Conservation (phyloP, 1,139 yeast genomes). For the Lodderomyces parapsilosis region DNA sequence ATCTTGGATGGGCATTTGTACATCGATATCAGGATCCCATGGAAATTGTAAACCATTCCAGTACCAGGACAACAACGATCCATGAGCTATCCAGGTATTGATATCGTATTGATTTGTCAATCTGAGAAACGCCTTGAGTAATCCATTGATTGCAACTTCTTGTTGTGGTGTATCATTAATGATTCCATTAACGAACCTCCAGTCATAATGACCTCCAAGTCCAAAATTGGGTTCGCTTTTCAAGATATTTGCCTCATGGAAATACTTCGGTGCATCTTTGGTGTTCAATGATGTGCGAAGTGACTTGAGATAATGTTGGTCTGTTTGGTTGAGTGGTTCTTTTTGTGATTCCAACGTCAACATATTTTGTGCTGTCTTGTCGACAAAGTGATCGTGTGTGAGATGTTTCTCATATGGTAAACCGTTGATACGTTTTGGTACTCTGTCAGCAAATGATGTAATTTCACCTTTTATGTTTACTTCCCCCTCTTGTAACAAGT, state of each 20-base stretch:
- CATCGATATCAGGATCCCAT: constrained; percentile 57
- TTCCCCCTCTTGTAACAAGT: constrained; percentile 8
- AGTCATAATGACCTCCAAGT: constrained; percentile 41
- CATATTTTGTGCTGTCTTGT: constrained; percentile 19
- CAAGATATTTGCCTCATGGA: constrained; percentile 48
- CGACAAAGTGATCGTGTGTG: constrained; percentile 20
- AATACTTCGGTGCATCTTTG: constrained; percentile 41
- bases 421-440: not conserved
- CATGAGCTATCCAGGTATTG: constrained; percentile 53
- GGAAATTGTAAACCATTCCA: constrained; percentile 56
- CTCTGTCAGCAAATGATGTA: constrained; percentile 6
- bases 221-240: constrained; percentile 25
- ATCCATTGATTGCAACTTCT: constrained; percentile 27
- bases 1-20: constrained; percentile 51
- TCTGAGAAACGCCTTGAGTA: constrained; percentile 33
- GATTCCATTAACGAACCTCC: constrained; percentile 45
- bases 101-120: constrained; percentile 26
- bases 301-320: constrained; percentile 15
- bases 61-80: constrained; percentile 52
- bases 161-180: constrained; percentile 25
- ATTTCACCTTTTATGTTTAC: constrained; percentile 11
- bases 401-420: constrained; percentile 15
- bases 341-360: constrained; percentile 3
- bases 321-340: constrained; percentile 11
- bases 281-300: constrained; percentile 12